Evolutionary conservation across 2,329 filamentous ascomycete species (phyloP).

Genomic region (Apiospora sp.): DNA sequence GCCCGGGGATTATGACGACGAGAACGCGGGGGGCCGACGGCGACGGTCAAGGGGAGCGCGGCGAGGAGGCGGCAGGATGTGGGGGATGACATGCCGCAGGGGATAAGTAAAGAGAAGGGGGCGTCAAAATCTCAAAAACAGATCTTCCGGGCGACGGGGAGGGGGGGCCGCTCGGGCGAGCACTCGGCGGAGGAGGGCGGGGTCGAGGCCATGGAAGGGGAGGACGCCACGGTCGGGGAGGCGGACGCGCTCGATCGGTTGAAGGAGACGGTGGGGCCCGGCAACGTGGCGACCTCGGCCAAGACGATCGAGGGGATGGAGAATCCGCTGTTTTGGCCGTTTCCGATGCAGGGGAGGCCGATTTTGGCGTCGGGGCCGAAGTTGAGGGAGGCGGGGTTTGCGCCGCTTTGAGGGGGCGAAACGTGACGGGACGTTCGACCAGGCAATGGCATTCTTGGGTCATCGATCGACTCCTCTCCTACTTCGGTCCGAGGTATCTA

Average conservation of each 20-base stretch:
- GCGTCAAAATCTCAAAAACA: not conserved
- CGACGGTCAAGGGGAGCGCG: not conserved
- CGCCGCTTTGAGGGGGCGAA: slow-evolving; percentile 41
- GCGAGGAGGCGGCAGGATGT: not conserved
- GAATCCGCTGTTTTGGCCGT: slow-evolving; percentile 68
- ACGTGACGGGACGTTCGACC: too few relatives aligned
- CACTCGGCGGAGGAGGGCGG: not conserved
- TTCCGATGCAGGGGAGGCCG: slow-evolving; percentile 66
- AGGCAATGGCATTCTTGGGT: too few relatives aligned
- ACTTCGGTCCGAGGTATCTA: too few relatives aligned
- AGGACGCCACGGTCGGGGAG: not conserved
- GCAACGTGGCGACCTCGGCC: not conserved
- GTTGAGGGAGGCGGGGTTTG: slow-evolving; percentile 62
- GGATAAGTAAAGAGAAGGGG: not conserved
- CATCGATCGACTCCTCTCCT: too few relatives aligned
- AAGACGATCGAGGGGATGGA: slow-evolving; percentile 49
- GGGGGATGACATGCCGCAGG: slow-evolving; percentile 12
- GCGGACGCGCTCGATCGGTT: slow-evolving; percentile 4
- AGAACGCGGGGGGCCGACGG: not conserved
- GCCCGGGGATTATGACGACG: not conserved
- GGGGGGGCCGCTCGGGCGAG: not conserved
- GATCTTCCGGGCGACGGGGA: too few relatives aligned
- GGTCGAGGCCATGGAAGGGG: slow-evolving; percentile 36
- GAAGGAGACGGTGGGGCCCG: slow-evolving; percentile 29
- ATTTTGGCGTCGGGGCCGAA: slow-evolving; percentile 57